phyloP scores from a whole-genome alignment of 495 filamentous ascomycete genomes.

The Aspergillus heteromorphus region DNA sequence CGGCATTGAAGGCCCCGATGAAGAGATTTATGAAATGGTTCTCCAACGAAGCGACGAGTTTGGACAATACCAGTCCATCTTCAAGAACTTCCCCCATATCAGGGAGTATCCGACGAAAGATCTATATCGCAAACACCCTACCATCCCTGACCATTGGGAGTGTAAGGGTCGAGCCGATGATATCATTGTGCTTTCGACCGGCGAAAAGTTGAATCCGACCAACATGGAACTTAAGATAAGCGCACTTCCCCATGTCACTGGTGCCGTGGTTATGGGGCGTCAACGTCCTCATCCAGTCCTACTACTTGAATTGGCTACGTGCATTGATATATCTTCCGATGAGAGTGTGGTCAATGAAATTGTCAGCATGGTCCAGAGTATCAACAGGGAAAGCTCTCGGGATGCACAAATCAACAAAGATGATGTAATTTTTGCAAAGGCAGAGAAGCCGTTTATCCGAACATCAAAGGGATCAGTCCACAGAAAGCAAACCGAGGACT shows the following conservation, averaged over 20 bases:
- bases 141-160: background rate
- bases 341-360: no score
- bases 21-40: slow-evolving; percentile 7
- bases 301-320: no score
- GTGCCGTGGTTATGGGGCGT: background rate
- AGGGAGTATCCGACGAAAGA: background rate
- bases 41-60: background rate
- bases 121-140: background rate
- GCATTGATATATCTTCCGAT: no score
- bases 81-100: background rate
- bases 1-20: background rate
- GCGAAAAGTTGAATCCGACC: background rate
- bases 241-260: background rate
- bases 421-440: no score
- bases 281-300: no score
- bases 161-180: background rate
- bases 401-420: no score
- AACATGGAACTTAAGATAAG: background rate
- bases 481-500: no score
- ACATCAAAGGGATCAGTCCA: no score
- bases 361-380: no score
- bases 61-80: no score
- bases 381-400: no score
- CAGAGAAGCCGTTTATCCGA: no score
- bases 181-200: background rate